Evolutionary conservation across 2,329 filamentous ascomycete species (phyloP).

Genomic region (Pseudocercospora musae): DNA sequence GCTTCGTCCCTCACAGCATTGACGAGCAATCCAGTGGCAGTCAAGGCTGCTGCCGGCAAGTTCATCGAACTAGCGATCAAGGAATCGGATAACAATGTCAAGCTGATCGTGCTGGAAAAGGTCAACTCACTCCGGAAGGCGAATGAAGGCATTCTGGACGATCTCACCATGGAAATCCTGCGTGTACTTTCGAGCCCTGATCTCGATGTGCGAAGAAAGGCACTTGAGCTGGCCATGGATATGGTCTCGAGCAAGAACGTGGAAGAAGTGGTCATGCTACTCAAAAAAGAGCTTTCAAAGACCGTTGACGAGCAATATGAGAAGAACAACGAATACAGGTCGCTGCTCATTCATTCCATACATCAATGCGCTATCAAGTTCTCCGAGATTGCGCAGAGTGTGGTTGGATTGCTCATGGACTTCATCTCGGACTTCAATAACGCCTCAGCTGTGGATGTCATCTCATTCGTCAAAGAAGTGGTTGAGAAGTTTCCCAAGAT

Average conservation of each 20-base stretch:
- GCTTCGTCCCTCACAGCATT: conserved; percentile 90
- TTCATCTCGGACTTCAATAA: conserved; percentile 99
- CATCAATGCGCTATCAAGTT: conserved; percentile 99
- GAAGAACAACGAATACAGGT: conserved; percentile 94
- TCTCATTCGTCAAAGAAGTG: conserved; percentile 97
- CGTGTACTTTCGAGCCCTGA: conserved; percentile 93
- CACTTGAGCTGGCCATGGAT: conserved; percentile 82
- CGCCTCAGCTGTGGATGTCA: conserved; percentile 92
- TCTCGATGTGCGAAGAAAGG: conserved; percentile 91
- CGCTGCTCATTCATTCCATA: conserved; percentile 92
- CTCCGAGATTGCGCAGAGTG: conserved; percentile 93
- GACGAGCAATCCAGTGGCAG: conserved; percentile 93
- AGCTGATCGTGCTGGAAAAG: conserved; percentile 93
- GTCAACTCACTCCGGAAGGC: conserved; percentile 83
- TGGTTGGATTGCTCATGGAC: conserved; percentile 96
- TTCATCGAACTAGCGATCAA: conserved; percentile 97
- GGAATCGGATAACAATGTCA: conserved; percentile 98
- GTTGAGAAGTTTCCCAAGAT: conserved; percentile 96
- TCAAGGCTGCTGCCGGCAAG: conserved; percentile 92
- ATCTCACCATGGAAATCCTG: conserved; percentile 94
- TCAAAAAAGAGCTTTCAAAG: conserved; percentile 97
- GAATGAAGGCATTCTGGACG: conserved; percentile 88
- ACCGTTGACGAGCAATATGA: conserved; percentile 98
- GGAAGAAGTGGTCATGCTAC: conserved; percentile 88
- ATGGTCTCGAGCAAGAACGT: conserved; percentile 99